These are phyloP conservation scores for Mycena maculata DNA, from an alignment of 768 basidiomycete species.

Conservation along the genomic window DNA sequence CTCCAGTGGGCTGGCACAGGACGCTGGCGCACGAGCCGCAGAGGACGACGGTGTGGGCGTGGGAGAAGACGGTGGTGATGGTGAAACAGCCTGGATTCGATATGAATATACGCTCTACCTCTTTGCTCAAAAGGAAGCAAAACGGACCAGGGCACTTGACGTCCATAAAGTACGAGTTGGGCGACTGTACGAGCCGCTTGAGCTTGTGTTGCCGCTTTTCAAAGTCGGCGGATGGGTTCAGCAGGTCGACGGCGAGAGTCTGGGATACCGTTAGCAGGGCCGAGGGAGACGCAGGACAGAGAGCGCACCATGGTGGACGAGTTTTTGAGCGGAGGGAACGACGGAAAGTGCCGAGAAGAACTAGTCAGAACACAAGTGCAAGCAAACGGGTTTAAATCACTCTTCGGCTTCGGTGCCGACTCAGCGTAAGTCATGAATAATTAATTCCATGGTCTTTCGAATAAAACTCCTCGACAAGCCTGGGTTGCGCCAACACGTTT, in stretches of 20 bases:
- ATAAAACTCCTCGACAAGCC: no score
- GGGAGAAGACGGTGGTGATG: constrained; percentile 98
- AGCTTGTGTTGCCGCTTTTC: constrained; percentile 97
- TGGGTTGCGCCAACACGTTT: no score
- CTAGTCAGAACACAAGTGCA: no score
- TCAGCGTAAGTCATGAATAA: not conserved
- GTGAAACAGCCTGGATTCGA: constrained; percentile 85
- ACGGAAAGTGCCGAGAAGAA: no score
- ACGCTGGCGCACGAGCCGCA: constrained; percentile 94
- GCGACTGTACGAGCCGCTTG: constrained; percentile 98
- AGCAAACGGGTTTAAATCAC: constrained; percentile 45
- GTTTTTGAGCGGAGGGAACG: constrained; percentile 39
- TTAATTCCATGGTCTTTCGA: no score
- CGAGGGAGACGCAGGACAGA: not conserved
- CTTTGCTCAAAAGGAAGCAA: no score
- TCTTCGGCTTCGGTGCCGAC: constrained; percentile 43
- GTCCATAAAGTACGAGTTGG: constrained; percentile 99
- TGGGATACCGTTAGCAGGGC: constrained; percentile 43
- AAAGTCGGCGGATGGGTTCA: constrained; percentile 91
- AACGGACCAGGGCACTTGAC: constrained; percentile 97
- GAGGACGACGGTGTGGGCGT: constrained; percentile 97
- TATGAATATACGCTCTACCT: no score
- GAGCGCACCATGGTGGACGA: constrained; percentile 38
- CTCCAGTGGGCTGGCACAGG: constrained; percentile 98
- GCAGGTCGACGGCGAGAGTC: constrained; percentile 98